Conservation (phyloP, 2,329 filamentous ascomycete genomes). For the Lasiodiplodia hormozganensis region DNA sequence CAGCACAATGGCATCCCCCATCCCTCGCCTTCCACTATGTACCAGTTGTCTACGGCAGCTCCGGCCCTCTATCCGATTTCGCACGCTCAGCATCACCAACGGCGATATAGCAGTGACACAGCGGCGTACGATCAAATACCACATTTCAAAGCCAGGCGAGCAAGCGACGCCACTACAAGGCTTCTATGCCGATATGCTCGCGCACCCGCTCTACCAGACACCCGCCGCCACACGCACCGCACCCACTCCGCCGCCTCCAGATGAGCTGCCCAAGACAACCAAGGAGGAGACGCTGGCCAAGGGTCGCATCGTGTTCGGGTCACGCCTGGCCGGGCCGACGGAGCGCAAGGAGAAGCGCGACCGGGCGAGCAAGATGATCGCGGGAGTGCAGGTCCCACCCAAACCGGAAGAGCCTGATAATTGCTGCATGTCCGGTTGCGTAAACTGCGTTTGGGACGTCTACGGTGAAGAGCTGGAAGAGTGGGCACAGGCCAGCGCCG, state of each 20-base stretch:
- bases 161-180: constrained; percentile 48
- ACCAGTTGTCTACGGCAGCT: constrained; percentile 28
- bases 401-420: constrained; percentile 91
- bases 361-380: constrained; percentile 68
- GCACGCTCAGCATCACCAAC: constrained; percentile 41
- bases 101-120: constrained; percentile 42
- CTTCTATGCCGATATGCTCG: constrained; percentile 48
- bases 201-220: constrained; percentile 36
- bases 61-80: constrained; percentile 9
- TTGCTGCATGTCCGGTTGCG: constrained; percentile 98
- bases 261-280: constrained; percentile 52
- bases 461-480: constrained; percentile 92
- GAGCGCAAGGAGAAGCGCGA: constrained; percentile 69
- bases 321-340: constrained; percentile 74
- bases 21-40: constrained; percentile 10
- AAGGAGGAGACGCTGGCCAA: constrained; percentile 63
- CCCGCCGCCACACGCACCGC: constrained; percentile 37
- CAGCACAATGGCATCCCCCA: constrained; percentile 10
- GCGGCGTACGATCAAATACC: constrained; percentile 38
- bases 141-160: constrained; percentile 46
- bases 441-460: constrained; percentile 95
- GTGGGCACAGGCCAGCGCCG: constrained; percentile 72
- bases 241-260: constrained; percentile 41
- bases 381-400: constrained; percentile 83
- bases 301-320: constrained; percentile 80